Evolutionary conservation across 305 asterid genomes (phyloP), one percentile per base, ranked within the genome.

Genomic region (Fraxinus greggii): DNA sequence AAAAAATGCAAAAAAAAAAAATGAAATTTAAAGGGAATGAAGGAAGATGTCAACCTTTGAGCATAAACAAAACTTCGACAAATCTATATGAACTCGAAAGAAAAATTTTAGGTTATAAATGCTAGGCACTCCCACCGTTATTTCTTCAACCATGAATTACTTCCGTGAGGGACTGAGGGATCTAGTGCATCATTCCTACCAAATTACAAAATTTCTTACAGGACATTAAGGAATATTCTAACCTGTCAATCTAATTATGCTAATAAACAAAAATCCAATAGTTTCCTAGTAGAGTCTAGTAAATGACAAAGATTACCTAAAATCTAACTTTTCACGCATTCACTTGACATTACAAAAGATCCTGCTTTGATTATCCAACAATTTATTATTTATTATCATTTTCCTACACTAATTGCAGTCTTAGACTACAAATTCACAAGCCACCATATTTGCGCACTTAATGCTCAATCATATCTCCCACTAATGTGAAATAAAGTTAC

Each of bases 121-220:
- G 24, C 72, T 10, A 65, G 19, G 19, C 72, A 24, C n/a, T 10
- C 72, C n/a, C 72, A 12, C 72, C 35, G 1, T 65, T 9, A 65
- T 65, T 63, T 33, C 72, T 63, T 26, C 4, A 65, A 65, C 72
- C 72, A 26, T 23, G 17, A 23, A 24, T 26, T 28, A 59, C 31
- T 59, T 21, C 19, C 3, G 29, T 65, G 12, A 65, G n/a, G 65
- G 35, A 65, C 26, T 65, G 12, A 65, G n/a, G 65, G 35, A 65
- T 65, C 29, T 65, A 65, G 32, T 26, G 73, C 72, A 54, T 94
- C 72, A 65, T 23, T 24, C 72, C 19, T 65, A 26, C 73, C 73
- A 26, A 65, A 59, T 59, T 65, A 24, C 73, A 65, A 65, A 26
- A 26, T 65, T 26, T 65, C 73, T 26, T 23, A 65, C 35, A 65